phyloP scores from a whole-genome alignment of 1,139 yeast genomes.

The Scheffersomyces quercinus region DNA sequence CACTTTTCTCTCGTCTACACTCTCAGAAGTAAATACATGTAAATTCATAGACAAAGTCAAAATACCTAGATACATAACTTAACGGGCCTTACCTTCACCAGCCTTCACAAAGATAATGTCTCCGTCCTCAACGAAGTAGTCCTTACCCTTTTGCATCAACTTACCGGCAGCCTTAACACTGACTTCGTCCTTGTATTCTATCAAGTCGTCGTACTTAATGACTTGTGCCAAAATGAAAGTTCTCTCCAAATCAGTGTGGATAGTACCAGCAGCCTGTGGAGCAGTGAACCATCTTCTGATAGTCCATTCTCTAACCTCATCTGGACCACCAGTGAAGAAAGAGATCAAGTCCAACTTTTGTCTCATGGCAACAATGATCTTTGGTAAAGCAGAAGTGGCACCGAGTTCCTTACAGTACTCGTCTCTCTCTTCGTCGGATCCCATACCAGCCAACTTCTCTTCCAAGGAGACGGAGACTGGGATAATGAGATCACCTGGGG shows the following conservation, averaged over 20 bases:
- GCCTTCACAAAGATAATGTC: constrained; percentile 93
- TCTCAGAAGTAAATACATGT: too few species aligned
- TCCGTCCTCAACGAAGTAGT: constrained; percentile 84
- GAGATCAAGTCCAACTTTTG: constrained; percentile 79
- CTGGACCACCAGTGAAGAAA: constrained; percentile 83
- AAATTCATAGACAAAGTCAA: too few species aligned
- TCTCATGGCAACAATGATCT: constrained; percentile 83
- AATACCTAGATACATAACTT: constrained; percentile 13
- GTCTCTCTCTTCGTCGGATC: constrained; percentile 84
- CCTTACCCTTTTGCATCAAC: constrained; percentile 92
- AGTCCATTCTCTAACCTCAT: constrained; percentile 89
- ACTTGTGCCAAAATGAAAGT: constrained; percentile 54
- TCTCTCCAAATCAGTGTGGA: constrained; percentile 62
- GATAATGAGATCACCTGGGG: constrained; percentile 93
- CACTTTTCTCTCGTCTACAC: too few species aligned
- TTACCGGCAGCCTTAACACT: constrained; percentile 94
- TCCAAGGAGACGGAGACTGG: constrained; percentile 93
- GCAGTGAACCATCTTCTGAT: constrained; percentile 83
- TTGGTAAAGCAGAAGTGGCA: constrained; percentile 84
- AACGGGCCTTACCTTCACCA: constrained; percentile 86
- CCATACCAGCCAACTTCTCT: constrained; percentile 90
- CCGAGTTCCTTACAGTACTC: constrained; percentile 88
- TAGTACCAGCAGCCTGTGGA: constrained; percentile 88
- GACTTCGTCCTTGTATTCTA: constrained; percentile 82
- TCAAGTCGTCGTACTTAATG: constrained; percentile 51